Evolutionary conservation across 2,329 filamentous ascomycete genomes (phyloP), one percentile per base, ranked within the genome.

Genomic region (Parastagonospora avenae): DNA sequence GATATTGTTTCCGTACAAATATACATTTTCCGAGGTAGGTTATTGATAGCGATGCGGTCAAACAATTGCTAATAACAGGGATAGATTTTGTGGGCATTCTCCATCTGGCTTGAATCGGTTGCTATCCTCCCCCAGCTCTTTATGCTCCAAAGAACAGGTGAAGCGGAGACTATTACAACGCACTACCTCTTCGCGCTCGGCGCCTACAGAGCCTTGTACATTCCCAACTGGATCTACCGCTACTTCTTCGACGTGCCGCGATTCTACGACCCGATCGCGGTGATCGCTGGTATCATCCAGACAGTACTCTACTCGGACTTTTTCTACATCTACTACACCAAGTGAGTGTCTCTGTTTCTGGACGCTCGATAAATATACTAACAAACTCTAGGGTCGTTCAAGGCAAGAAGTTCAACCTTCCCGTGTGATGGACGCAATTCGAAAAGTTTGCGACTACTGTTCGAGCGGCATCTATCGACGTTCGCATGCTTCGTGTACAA

Each of bases 311-410:
- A 99, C 80, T 96, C 91, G 58, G 94, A 99, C 79, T 99, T 99
- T 80, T 99, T 99, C 84, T 99, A 92, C 83, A 93, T 99, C 69
- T 99, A 99, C 80, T 99, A 97, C 79, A 96, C 89, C 53, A 97
- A 97, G 86, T 88, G 73, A 74, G 83, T 77, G 8, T 24, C 4
- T 24, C 9, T 16, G 12, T 15, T 41, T 40, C 8, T 2, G 4
- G 4, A 10, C 19, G 19, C 19, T 35, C 31, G 5, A 7, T 4
- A 8, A 28, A 1, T 37, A 16, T 35, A 45, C 42, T 41, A 14
- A 51, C 10, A 7, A 2, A 11, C 27, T 16, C 10, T 36, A 81
- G 79, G 72, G 78, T 82, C 43, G 62, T 81, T 38, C 79, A 82
- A 68, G 79, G 79, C 59, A 80, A 80, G 72, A 81, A 77, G 56